Conservation (phyloP, 345 rosid species). For the Citrus inodora region DNA sequence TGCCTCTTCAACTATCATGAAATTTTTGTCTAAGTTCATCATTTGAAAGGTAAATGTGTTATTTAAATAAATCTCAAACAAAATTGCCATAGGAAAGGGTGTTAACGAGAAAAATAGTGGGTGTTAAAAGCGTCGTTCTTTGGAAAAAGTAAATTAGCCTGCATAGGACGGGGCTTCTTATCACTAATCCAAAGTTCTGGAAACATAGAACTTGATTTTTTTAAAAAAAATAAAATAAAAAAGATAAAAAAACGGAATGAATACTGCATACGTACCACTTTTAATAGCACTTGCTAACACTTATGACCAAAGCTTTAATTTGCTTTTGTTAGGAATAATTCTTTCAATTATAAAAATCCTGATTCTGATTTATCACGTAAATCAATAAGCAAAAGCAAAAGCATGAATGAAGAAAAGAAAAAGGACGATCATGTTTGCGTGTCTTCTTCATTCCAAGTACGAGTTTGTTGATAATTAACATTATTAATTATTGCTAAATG, state of each 20-base stretch:
- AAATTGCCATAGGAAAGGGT: no score
- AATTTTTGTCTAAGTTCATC: no score
- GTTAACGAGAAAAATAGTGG: no score
- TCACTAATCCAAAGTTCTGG: no score
- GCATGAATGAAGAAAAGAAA: background rate
- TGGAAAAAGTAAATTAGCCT: no score
- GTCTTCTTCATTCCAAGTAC: conserved; percentile 5
- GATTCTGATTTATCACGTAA: conserved; percentile 15
- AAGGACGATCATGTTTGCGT: background rate
- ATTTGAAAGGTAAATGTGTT: no score
- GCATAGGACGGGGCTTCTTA: no score
- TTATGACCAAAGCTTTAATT: background rate
- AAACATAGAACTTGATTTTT: no score
- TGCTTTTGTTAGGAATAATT: conserved; percentile 1
- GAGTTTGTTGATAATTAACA: background rate
- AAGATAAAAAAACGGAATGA: background rate
- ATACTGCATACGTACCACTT: background rate
- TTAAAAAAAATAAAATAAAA: no score
- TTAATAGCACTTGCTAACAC: background rate
- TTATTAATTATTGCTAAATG: conserved; percentile 4
- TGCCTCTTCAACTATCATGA: no score
- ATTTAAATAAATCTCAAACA: no score
- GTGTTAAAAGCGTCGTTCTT: no score
- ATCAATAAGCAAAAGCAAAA: background rate
- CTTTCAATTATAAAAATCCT: background rate